Evolutionary conservation across 345 rosid genomes (phyloP), one percentile per base, ranked within the genome.

Genomic region (Populus deltoides): DNA sequence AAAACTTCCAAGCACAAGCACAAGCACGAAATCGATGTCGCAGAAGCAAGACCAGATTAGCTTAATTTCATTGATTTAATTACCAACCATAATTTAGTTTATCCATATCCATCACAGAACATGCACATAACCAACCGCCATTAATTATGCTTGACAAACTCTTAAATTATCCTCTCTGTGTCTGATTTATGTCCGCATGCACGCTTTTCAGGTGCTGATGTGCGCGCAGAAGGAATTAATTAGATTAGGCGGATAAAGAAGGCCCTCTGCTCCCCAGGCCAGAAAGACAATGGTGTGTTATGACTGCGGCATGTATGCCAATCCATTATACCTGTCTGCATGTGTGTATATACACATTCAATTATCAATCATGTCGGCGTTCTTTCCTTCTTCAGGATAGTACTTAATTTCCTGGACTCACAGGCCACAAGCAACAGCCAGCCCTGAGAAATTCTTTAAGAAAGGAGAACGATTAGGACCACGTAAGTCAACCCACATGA

Each of bases 401-500:
- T n/a, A 39, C 18, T 38, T 47, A 6, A 2, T 29, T 75, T 24
- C 3, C n/a, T 3, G 15, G 63, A 8, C 63, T 57, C 63, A n/a
- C 63, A 57, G n/a, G 2, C 27, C 27, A 27, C 27, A 27, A 1
- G 27, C 27, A 27, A 27, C 27, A 27, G 27, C 20, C 27, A 27
- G 27, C 20, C 59, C 49, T 45, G 16, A 1, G 11, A 13, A 45
- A 13, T 1, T 3, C 11, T 45, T 45, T 45, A 45, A 45, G 6
- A 45, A 45, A 29, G 6, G 33, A 15, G 8, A 66, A 27, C 15
- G 29, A 24, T 4, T 35, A 63, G 79, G 59, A 53, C 79, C 67
- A 55, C 57, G 17, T 4, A 25, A 39, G 79, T 68, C 79, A 68
- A 76, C 79, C 79, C 79, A 38, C 79, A 76, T 25, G 79, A 65